phyloP scores from a whole-genome alignment of 305 asterid genomes.

The Solanum chacoense region DNA sequence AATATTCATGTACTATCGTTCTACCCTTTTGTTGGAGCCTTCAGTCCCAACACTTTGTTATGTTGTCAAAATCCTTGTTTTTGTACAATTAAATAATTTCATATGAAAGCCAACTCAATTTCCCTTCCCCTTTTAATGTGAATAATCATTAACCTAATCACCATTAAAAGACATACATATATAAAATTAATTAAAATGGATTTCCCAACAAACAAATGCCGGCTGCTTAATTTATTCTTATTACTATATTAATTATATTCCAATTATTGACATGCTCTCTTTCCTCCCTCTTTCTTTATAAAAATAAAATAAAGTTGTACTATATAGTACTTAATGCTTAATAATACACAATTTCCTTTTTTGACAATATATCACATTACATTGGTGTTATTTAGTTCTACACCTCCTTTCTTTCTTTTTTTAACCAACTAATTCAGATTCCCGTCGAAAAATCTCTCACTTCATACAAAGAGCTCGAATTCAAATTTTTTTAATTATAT shows the following conservation, averaged over 20 bases:
- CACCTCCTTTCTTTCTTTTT: too few species aligned
- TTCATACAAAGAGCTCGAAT: too few species aligned
- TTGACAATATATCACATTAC: neutral
- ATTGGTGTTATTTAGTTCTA: neutral
- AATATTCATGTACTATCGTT: neutral
- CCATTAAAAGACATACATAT: neutral
- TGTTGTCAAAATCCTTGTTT: neutral
- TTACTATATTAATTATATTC: neutral
- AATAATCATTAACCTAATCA: slow-evolving; percentile 7
- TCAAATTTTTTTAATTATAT: too few species aligned
- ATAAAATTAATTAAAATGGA: neutral
- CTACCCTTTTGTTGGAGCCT: neutral
- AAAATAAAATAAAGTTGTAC: neutral
- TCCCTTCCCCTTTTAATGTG: neutral
- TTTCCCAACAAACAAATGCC: neutral
- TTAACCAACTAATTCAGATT: too few species aligned
- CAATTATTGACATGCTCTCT: neutral
- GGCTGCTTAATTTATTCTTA: neutral
- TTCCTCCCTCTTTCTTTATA: neutral
- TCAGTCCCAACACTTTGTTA: neutral
- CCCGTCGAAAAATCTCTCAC: too few species aligned
- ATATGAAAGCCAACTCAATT: slow-evolving; percentile 32
- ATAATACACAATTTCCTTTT: neutral
- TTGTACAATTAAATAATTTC: slow-evolving; percentile 8
- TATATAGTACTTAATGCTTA: neutral